Evolutionary conservation across 768 basidiomycete genomes (phyloP), one percentile per base, ranked within the genome.

Genomic region (Phylloporus arenicola): DNA sequence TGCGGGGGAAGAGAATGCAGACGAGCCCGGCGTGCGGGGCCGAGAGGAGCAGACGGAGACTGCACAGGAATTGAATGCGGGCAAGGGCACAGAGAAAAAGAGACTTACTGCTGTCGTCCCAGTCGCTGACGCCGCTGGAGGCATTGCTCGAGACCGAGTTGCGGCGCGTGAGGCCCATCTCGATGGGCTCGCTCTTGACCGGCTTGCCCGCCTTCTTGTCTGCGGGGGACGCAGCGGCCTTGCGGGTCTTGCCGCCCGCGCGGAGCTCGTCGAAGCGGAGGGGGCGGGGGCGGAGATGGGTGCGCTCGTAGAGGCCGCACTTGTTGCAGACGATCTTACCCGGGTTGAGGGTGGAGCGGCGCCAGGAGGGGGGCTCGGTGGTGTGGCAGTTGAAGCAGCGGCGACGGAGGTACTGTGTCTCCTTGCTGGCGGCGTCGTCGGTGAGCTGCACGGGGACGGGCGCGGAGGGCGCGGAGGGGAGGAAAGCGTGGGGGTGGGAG

Each of bases 321-420:
- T 92, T 92, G 78, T 92, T 92, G 78, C 90, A 92, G 40, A 92
- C 90, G 62, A 92, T 92, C 70, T 92, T 92, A 56, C 90, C 90
- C 0, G 87, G 88, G 68, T 90, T 89, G 62, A 92, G 83, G 5
- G 90, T 92, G 27, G 82, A 85, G 40, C 90, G 81, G 47, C 90
- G 84, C 90, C 90, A 92, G 22, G 81, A 84, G 7, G 90, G 90
- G 0, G 90, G 90, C 64, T 92, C 90, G 2, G 90, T 92, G 17
- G 90, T 90, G 64, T 90, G 89, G 72, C 90, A 92, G 70, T 92
- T 92, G 76, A 86, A 88, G 72, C 90, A 92, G 9, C 88, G 77
- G 34, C 90, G 78, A 20, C 90, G 86, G 49, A 92, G 83, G 64
- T 89, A 91, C 70, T 92, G 90, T 0, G 90, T 92, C 67, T 92